phyloP scores from a whole-genome alignment of 306 rosid species.

The Cicer yamashitae region DNA sequence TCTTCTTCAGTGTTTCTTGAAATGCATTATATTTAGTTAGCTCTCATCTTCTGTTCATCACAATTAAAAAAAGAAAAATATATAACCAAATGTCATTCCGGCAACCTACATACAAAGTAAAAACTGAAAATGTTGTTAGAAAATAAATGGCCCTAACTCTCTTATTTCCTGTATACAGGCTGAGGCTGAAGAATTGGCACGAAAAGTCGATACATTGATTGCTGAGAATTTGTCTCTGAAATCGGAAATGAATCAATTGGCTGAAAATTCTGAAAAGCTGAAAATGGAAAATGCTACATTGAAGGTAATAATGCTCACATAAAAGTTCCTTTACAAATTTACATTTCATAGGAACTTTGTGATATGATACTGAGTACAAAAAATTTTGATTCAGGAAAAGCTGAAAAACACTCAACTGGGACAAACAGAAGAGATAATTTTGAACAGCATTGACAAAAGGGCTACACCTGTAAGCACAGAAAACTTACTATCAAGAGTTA shows the following conservation, averaged over 20 bases:
- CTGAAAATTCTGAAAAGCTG: constrained; percentile 71
- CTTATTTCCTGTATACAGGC: constrained; percentile 58
- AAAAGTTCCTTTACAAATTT: background rate
- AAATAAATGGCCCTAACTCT: constrained; percentile 10
- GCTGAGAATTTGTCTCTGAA: constrained; percentile 67
- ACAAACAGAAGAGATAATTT: constrained; percentile 56
- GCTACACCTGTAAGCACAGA: constrained; percentile 67
- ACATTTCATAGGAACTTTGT: background rate
- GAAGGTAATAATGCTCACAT: constrained; percentile 53
- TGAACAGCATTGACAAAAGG: constrained; percentile 64
- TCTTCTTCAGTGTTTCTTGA: no score
- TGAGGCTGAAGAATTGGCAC: constrained; percentile 83
- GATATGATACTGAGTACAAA: constrained; percentile 35
- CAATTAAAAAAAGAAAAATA: no score
- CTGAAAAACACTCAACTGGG: constrained; percentile 65
- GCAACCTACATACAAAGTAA: no score
- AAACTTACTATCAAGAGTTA: constrained; percentile 74
- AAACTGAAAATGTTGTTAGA: no score
- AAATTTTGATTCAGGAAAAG: constrained; percentile 64
- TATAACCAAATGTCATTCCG: no score
- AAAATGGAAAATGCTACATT: constrained; percentile 76
- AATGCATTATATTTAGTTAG: no score
- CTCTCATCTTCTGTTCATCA: no score
- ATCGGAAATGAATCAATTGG: constrained; percentile 67
- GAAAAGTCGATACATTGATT: constrained; percentile 67